These are phyloP conservation scores for Davidsoniella eucalypti DNA, from an alignment of 2,329 filamentous ascomycete genomes.

Conservation along the genomic window DNA sequence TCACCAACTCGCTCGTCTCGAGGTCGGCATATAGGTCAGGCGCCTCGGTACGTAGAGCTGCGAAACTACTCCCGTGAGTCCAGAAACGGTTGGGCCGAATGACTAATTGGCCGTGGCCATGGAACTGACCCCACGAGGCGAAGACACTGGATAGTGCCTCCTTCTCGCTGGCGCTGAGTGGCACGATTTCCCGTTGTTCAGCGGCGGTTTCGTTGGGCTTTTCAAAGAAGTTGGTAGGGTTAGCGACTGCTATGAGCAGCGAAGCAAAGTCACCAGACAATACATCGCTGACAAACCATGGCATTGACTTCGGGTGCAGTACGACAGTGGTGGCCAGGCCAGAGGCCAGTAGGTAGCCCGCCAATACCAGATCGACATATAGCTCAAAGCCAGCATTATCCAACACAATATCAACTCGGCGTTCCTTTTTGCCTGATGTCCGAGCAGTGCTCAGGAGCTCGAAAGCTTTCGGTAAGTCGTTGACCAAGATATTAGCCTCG, in stretches of 20 bases:
- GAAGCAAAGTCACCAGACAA: constrained; percentile 69
- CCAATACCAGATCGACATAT: constrained; percentile 84
- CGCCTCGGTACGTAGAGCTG: constrained; percentile 59
- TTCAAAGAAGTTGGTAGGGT: constrained; percentile 65
- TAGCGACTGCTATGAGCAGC: constrained; percentile 65
- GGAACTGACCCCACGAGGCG: constrained; percentile 60
- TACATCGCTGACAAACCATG: constrained; percentile 97
- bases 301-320: constrained; percentile 84
- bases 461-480: constrained; percentile 65
- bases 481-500: constrained; percentile 82
- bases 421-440: constrained; percentile 22
- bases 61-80: constrained; percentile 77
- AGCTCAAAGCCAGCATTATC: constrained; percentile 97
- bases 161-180: constrained; percentile 51
- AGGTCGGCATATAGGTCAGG: constrained; percentile 59
- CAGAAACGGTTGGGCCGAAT: constrained; percentile 80
- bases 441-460: constrained; percentile 48
- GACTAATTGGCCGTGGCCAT: constrained; percentile 68
- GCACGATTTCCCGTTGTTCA: constrained; percentile 14
- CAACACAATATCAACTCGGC: constrained; percentile 76
- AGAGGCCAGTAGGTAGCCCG: constrained; percentile 71
- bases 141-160: constrained; percentile 62
- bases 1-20: constrained; percentile 66
- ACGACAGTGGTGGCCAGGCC: constrained; percentile 76
- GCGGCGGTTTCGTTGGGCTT: constrained; percentile 47